A percentile compares a stretch with the other conserved stretches of the same genome.
Conservation (phyloP, 1,139 yeast genomes). For the Taiozyma sp. region DNA sequence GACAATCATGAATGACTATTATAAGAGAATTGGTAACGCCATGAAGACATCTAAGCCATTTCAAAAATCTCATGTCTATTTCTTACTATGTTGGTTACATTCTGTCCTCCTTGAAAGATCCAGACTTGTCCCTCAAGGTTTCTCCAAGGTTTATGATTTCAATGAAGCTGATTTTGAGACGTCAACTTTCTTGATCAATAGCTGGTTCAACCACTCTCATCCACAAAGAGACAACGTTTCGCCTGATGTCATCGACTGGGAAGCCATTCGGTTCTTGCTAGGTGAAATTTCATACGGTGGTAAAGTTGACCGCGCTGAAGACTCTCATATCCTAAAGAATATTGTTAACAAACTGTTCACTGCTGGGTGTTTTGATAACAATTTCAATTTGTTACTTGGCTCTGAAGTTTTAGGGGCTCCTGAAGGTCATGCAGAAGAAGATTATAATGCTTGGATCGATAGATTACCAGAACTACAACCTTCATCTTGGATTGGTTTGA, state of each 20-base stretch:
- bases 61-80: conserved; percentile 43
- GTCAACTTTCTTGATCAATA: conserved; percentile 40
- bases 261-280: conserved; percentile 42
- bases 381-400: conserved; percentile 32
- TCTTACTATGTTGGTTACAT: conserved; percentile 67
- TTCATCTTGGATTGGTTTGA: conserved; percentile 58
- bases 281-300: conserved; percentile 69
- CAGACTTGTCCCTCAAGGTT: conserved; percentile 59
- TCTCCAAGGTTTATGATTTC: conserved; percentile 56
- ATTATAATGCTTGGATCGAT: conserved; percentile 46
- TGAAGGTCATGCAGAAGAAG: conserved; percentile 36
- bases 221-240: conserved; percentile 34
- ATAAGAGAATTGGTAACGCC: conserved; percentile 27
- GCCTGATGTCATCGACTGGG: conserved; percentile 54
- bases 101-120: conserved; percentile 53
- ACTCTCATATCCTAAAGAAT: conserved; percentile 28
- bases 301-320: conserved; percentile 48
- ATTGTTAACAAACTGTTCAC: conserved; percentile 31
- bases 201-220: conserved; percentile 28
- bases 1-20: conserved; percentile 36
- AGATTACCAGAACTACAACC: conserved; percentile 54
- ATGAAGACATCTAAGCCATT: conserved; percentile 29
- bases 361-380: conserved; percentile 30
- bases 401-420: conserved; percentile 36
- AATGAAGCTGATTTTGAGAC: conserved; percentile 69